A percentile compares a stretch with the other conserved stretches of the same genome.
Conservation (phyloP, 805 yeast species). For the Jamesozyma hellenica region DNA sequence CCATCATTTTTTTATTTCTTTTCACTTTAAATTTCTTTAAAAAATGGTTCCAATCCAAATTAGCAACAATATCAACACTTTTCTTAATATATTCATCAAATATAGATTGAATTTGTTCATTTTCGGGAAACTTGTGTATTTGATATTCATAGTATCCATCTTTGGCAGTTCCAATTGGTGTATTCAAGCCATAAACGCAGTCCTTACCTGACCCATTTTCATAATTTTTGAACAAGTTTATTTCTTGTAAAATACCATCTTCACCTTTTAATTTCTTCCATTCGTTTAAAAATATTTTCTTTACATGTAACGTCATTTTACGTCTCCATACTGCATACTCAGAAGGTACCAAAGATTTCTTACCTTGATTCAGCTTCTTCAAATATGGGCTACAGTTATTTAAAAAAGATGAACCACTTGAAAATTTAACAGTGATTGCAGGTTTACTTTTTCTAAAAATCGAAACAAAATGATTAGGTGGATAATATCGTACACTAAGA, state of each 20-base stretch:
- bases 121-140: slow-evolving; percentile 17
- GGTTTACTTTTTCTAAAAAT: slow-evolving; percentile 26
- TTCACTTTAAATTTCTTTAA: neutral
- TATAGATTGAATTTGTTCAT: neutral
- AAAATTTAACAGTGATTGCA: slow-evolving; percentile 13
- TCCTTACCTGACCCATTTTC: neutral
- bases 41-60: slow-evolving; percentile 15
- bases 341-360: slow-evolving; percentile 13
- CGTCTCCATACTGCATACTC: slow-evolving; percentile 22
- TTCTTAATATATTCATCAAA: slow-evolving; percentile 11
- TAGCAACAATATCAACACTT: slow-evolving; percentile 15
- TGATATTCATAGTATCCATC: slow-evolving; percentile 26
- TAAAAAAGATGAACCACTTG: neutral
- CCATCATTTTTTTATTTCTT: neutral
- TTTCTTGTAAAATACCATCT: slow-evolving; percentile 11
- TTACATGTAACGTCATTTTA: slow-evolving; percentile 9
- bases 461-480: slow-evolving; percentile 23
- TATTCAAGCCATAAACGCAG: neutral
- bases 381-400: slow-evolving; percentile 3
- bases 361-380: slow-evolving; percentile 1
- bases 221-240: neutral
- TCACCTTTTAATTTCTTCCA: slow-evolving; percentile 19
- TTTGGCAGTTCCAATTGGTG: slow-evolving; percentile 18
- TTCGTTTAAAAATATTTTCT: slow-evolving; percentile 13
- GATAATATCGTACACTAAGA: slow-evolving; percentile 19